Evolutionary conservation across 495 filamentous ascomycete genomes (phyloP).

Genomic region (Annulohypoxylon moriforme): DNA sequence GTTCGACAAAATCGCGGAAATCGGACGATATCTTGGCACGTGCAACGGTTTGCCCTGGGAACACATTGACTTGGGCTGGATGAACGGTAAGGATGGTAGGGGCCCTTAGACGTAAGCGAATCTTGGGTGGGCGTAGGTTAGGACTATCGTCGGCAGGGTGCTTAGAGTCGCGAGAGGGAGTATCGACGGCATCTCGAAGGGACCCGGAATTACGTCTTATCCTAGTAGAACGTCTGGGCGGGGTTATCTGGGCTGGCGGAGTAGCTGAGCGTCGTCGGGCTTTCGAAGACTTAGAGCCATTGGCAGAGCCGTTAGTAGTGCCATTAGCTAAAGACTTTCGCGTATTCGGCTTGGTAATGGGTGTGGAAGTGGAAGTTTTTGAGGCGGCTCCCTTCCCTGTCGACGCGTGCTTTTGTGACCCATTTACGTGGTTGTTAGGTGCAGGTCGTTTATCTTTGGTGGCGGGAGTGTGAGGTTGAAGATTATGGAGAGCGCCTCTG

Average conservation of each 20-base stretch:
- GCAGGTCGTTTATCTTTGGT: slow-evolving; percentile 37
- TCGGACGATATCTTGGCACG: slow-evolving; percentile 59
- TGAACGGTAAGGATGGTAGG: slow-evolving; percentile 64
- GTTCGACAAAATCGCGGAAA: slow-evolving; percentile 64
- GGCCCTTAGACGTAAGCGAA: slow-evolving; percentile 53
- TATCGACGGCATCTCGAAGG: slow-evolving; percentile 29
- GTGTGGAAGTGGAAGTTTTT: slow-evolving; percentile 45
- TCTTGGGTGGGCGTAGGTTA: slow-evolving; percentile 54
- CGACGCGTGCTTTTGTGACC: slow-evolving; percentile 50
- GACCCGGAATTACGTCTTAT: slow-evolving; percentile 55
- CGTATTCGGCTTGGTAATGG: slow-evolving; percentile 47
- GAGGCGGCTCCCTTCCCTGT: slow-evolving; percentile 32
- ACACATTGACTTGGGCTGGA: slow-evolving; percentile 60
- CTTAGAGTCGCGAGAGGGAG: slow-evolving; percentile 37
- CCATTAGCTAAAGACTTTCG: slow-evolving; percentile 39
- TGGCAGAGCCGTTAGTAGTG: slow-evolving; percentile 1
- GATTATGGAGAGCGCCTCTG: slow-evolving; percentile 53
- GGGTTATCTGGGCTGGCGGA: slow-evolving; percentile 45
- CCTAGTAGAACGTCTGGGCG: slow-evolving; percentile 49
- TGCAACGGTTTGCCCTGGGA: slow-evolving; percentile 44
- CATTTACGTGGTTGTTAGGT: slow-evolving; percentile 39
- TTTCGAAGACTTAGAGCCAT: slow-evolving; percentile 46
- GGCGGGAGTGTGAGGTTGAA: slow-evolving; percentile 37
- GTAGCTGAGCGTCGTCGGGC: slow-evolving; percentile 50
- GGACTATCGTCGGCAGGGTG: slow-evolving; percentile 45